These are phyloP conservation scores for Suillus americanus DNA, from an alignment of 768 basidiomycete species.

Conservation along the genomic window DNA sequence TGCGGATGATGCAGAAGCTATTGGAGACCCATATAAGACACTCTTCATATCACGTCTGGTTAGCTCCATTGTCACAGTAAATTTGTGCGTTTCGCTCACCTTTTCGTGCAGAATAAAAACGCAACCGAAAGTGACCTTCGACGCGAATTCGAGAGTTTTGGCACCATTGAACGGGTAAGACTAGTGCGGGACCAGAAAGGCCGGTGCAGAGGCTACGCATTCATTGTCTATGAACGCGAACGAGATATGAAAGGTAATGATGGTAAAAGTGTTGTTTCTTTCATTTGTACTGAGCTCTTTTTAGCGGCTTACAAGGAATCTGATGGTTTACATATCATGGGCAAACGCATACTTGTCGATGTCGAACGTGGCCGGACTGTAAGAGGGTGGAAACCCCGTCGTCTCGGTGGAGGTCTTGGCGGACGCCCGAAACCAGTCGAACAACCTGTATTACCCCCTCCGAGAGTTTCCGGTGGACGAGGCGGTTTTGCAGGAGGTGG, in stretches of 20 bases:
- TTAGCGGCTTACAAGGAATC: constrained; percentile 97
- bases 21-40: constrained; percentile 98
- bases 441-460: constrained; percentile 30
- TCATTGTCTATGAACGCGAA: constrained; percentile 96
- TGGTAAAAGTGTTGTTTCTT: constrained; percentile 10
- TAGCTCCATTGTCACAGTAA: constrained; percentile 17
- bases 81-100: constrained; percentile 14
- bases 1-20: constrained; percentile 83
- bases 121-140: constrained; percentile 91
- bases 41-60: constrained; percentile 94
- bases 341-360: constrained; percentile 94
- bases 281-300: constrained; percentile 19
- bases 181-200: constrained; percentile 91
- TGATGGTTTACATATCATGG: constrained; percentile 93
- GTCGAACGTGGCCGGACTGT: constrained; percentile 98
- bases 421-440: constrained; percentile 87
- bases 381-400: constrained; percentile 96
- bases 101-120: constrained; percentile 69
- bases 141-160: constrained; percentile 94
- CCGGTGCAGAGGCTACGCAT: constrained; percentile 90
- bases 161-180: constrained; percentile 90
- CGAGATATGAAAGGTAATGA: constrained; percentile 95
- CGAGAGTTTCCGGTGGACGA: constrained; percentile 34
- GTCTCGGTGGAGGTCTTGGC: constrained; percentile 98
- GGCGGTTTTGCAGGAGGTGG: constrained; percentile 46